A percentile compares a stretch with the other conserved stretches of the same genome.
Evolutionary conservation across 2,329 filamentous ascomycete genomes (phyloP).

Genomic region (Neofusicoccum ribis): DNA sequence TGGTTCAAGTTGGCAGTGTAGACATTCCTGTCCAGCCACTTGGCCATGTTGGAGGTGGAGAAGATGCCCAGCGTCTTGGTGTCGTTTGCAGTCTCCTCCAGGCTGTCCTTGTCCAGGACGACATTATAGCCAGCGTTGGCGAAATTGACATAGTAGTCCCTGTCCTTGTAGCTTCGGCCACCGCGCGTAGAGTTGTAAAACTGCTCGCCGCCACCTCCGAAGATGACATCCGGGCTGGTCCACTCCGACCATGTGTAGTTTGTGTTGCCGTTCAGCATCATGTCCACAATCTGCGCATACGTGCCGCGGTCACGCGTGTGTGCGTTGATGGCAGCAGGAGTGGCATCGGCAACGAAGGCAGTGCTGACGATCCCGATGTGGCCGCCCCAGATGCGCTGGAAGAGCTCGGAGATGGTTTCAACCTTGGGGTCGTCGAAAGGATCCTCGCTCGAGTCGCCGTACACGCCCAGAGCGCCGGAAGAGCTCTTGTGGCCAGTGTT

Average conservation of each 20-base stretch:
- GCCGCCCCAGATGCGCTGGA: constrained; percentile 67
- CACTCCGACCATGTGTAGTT: constrained; percentile 82
- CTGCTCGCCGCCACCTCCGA: constrained; percentile 80
- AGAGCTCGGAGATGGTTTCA: constrained; percentile 78
- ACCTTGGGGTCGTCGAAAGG: constrained; percentile 83
- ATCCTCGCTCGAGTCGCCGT: constrained; percentile 72
- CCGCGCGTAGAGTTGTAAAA: constrained; percentile 61
- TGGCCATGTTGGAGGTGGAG: constrained; percentile 71
- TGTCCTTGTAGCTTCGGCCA: constrained; percentile 64
- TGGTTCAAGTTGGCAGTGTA: constrained; percentile 70
- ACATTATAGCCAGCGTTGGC: constrained; percentile 70
- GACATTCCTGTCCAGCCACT: constrained; percentile 84
- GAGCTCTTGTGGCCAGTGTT: constrained; percentile 83
- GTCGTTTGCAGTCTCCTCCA: constrained; percentile 58
- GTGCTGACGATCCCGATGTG: constrained; percentile 68
- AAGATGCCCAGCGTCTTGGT: constrained; percentile 76
- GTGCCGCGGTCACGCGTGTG: constrained; percentile 70
- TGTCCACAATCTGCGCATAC: constrained; percentile 73
- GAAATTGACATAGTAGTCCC: constrained; percentile 73
- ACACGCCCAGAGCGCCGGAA: constrained; percentile 80
- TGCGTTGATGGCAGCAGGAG: constrained; percentile 59
- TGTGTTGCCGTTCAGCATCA: constrained; percentile 71
- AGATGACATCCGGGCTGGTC: constrained; percentile 75
- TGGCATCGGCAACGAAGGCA: constrained; percentile 80
- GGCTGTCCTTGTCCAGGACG: constrained; percentile 71